Evolutionary conservation across 73 alveolate genomes (phyloP).

Genomic region (Symbiodinium pilosum): DNA sequence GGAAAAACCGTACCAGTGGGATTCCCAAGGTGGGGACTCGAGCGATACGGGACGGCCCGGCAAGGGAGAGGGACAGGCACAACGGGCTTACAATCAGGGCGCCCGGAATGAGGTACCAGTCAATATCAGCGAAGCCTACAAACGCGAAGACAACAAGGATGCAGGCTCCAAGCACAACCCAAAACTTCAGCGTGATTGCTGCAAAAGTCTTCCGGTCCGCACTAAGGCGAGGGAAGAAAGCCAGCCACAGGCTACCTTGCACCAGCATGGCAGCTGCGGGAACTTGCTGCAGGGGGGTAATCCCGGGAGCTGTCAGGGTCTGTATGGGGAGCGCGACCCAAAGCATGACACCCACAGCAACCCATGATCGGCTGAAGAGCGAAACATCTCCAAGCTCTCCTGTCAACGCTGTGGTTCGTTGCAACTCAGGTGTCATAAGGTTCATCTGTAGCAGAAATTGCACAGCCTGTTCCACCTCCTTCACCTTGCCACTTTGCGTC

Average conservation of each 20-base stretch:
- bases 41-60: constrained; percentile 14
- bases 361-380: neutral
- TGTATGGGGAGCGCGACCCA: neutral
- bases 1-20: neutral
- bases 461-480: constrained; percentile 7
- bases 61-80: neutral
- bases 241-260: neutral
- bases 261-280: neutral
- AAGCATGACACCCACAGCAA: neutral
- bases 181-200: neutral
- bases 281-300: neutral
- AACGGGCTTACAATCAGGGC: neutral
- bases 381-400: neutral
- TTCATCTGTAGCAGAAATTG: neutral
- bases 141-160: neutral
- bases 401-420: neutral
- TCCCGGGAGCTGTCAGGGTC: neutral
- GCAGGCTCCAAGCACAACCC: neutral
- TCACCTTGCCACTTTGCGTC: neutral
- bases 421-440: neutral
- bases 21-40: neutral
- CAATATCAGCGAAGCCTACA: neutral
- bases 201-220: neutral
- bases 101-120: neutral
- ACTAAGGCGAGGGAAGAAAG: neutral